Conservation (phyloP, 73 alveolate genomes). For the Blepharisma japonicum region DNA sequence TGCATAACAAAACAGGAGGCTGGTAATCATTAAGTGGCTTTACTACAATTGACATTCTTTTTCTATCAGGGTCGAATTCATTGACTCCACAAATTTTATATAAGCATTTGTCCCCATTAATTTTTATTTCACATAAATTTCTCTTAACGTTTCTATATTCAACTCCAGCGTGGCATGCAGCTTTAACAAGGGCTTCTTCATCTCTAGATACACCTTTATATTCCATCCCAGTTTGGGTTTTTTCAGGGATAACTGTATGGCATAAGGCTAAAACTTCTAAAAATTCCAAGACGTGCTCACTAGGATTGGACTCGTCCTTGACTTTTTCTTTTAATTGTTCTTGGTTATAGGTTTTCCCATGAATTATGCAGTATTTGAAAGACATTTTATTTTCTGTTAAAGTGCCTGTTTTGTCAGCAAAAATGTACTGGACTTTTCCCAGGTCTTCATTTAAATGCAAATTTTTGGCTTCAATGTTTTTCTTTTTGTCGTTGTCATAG, state of each 20-base stretch:
- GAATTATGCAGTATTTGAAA: constrained; percentile 39
- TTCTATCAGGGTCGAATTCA: constrained; percentile 81
- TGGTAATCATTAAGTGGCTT: constrained; percentile 27
- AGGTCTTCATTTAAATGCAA: constrained; percentile 62
- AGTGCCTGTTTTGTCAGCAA: constrained; percentile 71
- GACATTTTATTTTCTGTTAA: constrained; percentile 64
- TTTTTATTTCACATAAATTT: too few species aligned
- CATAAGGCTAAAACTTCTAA: neutral
- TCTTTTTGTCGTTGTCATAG: constrained; percentile 61
- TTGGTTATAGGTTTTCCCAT: constrained; percentile 21
- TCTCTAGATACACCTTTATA: neutral
- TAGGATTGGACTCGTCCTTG: neutral
- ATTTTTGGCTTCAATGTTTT: constrained; percentile 1
- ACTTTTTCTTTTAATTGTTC: constrained; percentile 28
- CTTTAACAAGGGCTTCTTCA: neutral
- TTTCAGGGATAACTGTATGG: neutral
- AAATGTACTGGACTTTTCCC: constrained; percentile 56
- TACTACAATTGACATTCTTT: constrained; percentile 83
- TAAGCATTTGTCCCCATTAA: constrained; percentile 28
- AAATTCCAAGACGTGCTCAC: neutral
- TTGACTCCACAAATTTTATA: constrained; percentile 66
- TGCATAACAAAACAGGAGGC: constrained; percentile 39
- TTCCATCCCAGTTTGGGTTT: neutral
- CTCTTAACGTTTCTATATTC: too few species aligned
- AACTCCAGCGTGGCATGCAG: too few species aligned